Evolutionary conservation across 345 rosid species (phyloP), one percentile per base, ranked within the genome.

Genomic region (Murraya paniculata): DNA sequence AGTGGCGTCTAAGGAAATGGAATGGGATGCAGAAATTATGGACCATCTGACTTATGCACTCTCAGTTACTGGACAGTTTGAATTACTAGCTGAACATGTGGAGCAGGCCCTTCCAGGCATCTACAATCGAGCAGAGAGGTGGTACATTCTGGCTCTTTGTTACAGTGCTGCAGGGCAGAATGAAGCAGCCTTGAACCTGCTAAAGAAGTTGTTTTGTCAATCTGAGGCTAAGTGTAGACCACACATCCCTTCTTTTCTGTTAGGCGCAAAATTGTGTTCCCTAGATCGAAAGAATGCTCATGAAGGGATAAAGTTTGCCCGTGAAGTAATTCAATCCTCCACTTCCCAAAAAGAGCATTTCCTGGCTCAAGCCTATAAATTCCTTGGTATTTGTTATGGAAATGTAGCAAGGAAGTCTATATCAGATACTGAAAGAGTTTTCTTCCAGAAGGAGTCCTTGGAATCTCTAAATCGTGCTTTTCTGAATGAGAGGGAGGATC

Each of bases 131-230:
- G 88, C 89, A 50, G 97, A 91, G 67, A 91, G 99, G 84, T 97
- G 98, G 98, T 90, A 90, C 84, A 76, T 89, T 81, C 97, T 97
- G 68, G 95, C 98, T 56, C 94, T 94, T 67, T 94, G 98, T 85
- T 93, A 92, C 80, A 82, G 85, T 79, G 97, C 97, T 79, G 92
- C 92, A 5, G 92, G 91, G 70, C 89, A 91, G 76, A 84, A 86
- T 81, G 90, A 90, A 78, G 77, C 85, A 38, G 94, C 98, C 64
- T 79, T 94, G 78, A 92, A 94, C 87, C 90, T 94, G 71, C 82
- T 93, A 30, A 87, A 85, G 82, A 87, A 91, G 81, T 85, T 91
- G 71, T 83, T 83, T 1, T 87, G 96, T 67, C 84, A 74, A 82
- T 97, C 98, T 55, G 92, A 97, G 84, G 84, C 97, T 70, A 92